Evolutionary conservation across 2,329 filamentous ascomycete species (phyloP).

Genomic region (Fusarium sp.): DNA sequence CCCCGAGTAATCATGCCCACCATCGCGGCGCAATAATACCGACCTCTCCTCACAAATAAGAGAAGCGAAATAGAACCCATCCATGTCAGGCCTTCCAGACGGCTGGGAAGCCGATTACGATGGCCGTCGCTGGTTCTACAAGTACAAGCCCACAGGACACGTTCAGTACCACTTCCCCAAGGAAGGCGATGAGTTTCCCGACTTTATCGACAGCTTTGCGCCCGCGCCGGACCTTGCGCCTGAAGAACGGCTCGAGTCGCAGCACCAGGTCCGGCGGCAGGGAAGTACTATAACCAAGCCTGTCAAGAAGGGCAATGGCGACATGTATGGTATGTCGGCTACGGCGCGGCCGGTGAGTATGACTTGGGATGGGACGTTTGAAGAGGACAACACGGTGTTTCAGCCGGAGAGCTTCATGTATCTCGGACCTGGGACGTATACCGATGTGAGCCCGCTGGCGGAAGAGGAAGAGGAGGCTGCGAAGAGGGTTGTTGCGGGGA

Average conservation of each 20-base stretch:
- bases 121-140: constrained; percentile 68
- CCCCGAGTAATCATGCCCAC: constrained; percentile 27
- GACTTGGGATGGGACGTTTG: constrained; percentile 51
- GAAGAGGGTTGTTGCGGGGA: constrained; percentile 45
- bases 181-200: constrained; percentile 69
- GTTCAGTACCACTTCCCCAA: constrained; percentile 69
- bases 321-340: constrained; percentile 50
- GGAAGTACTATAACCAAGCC: constrained; percentile 30
- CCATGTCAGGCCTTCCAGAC: constrained; percentile 58
- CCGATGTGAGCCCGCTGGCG: constrained; percentile 59
- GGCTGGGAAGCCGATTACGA: constrained; percentile 71
- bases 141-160: constrained; percentile 65
- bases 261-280: constrained; percentile 61
- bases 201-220: constrained; percentile 58
- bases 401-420: constrained; percentile 67
- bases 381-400: constrained; percentile 55
- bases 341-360: constrained; percentile 51
- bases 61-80: constrained; percentile 15
- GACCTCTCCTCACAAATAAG: constrained; percentile 1
- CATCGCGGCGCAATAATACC: constrained; percentile 31
- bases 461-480: constrained; percentile 56
- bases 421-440: constrained; percentile 61
- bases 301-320: constrained; percentile 27
- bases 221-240: constrained; percentile 59
- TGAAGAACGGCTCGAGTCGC: constrained; percentile 66